Conservation (phyloP, 169 alveolate species). For the Besnoitia besnoiti region DNA sequence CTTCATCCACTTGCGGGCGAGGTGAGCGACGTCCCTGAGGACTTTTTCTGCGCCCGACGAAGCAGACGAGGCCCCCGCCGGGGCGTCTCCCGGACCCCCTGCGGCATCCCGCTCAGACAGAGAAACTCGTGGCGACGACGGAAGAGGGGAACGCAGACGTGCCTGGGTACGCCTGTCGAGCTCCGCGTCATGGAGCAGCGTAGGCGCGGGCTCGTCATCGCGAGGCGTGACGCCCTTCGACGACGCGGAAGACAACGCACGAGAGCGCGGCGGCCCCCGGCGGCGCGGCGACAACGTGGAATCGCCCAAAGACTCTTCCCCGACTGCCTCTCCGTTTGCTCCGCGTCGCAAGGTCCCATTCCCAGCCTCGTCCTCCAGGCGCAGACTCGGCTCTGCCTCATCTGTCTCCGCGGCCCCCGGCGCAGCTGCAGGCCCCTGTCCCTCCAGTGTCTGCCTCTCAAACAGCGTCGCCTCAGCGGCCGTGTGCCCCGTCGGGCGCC, state of each 20-base stretch:
- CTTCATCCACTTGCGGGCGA: constrained; percentile 40
- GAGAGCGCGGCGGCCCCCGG: neutral
- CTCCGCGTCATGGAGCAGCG: no score
- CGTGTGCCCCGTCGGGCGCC: no score
- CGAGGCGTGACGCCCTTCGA: neutral
- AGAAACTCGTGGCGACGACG: no score
- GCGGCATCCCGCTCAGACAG: no score
- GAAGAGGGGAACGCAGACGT: neutral
- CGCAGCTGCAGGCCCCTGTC: neutral
- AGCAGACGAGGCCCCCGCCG: neutral
- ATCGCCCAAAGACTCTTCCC: neutral
- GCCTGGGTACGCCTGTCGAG: no score
- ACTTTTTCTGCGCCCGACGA: neutral
- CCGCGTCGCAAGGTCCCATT: no score
- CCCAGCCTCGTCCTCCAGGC: no score
- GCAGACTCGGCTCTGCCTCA: neutral
- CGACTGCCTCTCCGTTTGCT: neutral
- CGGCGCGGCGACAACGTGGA: neutral
- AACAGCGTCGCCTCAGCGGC: no score
- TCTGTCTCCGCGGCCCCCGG: neutral
- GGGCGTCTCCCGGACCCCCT: no score
- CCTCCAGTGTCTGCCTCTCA: neutral
- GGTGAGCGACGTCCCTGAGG: neutral
- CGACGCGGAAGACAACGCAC: neutral
- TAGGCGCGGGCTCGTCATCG: no score